Evolutionary conservation across 257 asterid species (phyloP).

Genomic region (Echium plantagineum): DNA sequence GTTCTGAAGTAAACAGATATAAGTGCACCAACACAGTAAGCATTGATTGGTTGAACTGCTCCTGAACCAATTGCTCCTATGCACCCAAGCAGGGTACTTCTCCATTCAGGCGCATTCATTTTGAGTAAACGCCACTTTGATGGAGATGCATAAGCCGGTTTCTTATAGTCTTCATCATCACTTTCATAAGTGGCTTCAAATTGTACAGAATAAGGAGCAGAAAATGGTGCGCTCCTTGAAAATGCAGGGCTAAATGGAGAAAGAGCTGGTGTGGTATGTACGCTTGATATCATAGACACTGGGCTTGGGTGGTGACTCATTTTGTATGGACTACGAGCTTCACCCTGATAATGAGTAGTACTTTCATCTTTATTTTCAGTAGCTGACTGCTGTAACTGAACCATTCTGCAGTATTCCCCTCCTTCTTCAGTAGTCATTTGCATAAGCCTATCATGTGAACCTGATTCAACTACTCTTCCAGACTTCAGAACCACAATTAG

Average conservation of each 20-base stretch:
- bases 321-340: conserved; percentile 19
- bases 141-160: conserved; percentile 30
- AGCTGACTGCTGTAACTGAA: conserved; percentile 41
- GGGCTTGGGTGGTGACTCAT: conserved; percentile 48
- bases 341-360: conserved; percentile 18
- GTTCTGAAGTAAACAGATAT: conserved; percentile 45
- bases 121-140: conserved; percentile 54
- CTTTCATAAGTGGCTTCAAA: conserved; percentile 43
- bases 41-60: conserved; percentile 57
- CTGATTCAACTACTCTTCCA: conserved; percentile 56
- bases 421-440: conserved; percentile 25
- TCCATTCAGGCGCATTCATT: conserved; percentile 62
- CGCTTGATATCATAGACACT: conserved; percentile 44
- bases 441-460: conserved; percentile 61
- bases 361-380: conserved; percentile 13
- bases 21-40: conserved; percentile 54
- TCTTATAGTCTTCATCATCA: conserved; percentile 28
- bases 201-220: conserved; percentile 57
- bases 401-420: conserved; percentile 64
- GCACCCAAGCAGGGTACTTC: conserved; percentile 52
- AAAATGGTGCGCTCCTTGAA: conserved; percentile 39
- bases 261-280: conserved; percentile 46
- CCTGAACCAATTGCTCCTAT: conserved; percentile 52
- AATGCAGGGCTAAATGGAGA: conserved; percentile 65
- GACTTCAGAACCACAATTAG: conserved; percentile 41